Evolutionary conservation across 768 basidiomycete species (phyloP).

Genomic region (Hysterangium stoloniferum): DNA sequence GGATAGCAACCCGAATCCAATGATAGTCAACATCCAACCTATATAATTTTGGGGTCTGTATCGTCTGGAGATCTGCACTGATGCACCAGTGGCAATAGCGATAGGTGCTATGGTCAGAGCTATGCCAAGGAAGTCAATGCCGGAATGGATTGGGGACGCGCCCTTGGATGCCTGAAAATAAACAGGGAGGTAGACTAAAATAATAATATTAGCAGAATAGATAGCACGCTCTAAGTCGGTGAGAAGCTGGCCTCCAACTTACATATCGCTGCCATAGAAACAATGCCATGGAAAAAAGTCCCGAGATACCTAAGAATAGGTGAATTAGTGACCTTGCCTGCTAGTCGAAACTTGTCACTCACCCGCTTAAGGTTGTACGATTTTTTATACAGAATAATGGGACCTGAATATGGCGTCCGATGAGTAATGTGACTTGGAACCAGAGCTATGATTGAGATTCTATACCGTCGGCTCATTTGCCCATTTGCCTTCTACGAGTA

Average conservation of each 20-base stretch:
- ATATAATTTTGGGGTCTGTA: conserved; percentile 30
- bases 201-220: conserved; percentile 17
- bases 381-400: conserved; percentile 28
- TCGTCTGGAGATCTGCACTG: conserved; percentile 22
- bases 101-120: conserved; percentile 32
- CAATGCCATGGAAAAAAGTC: conserved; percentile 24
- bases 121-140: conserved; percentile 29
- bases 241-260: not conserved
- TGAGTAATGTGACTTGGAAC: too few relatives aligned
- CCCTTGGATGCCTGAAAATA: conserved; percentile 40
- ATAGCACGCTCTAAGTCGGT: not conserved
- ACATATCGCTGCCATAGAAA: conserved; percentile 7
- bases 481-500: conserved; percentile 32
- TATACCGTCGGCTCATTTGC: conserved; percentile 28
- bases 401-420: conserved; percentile 16
- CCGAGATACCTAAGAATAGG: conserved; percentile 23
- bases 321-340: not conserved
- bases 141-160: conserved; percentile 29
- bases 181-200: conserved; percentile 34
- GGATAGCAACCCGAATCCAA: conserved; percentile 31
- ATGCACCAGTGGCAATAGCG: conserved; percentile 29
- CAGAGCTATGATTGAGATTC: too few relatives aligned
- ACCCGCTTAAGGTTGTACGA: conserved; percentile 33
- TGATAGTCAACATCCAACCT: conserved; percentile 25
- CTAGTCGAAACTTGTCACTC: conserved; percentile 15